These are phyloP conservation scores for Phyllostachys edulis DNA, from an alignment of 176 grass and related monocot genomes.

Conservation along the genomic window DNA sequence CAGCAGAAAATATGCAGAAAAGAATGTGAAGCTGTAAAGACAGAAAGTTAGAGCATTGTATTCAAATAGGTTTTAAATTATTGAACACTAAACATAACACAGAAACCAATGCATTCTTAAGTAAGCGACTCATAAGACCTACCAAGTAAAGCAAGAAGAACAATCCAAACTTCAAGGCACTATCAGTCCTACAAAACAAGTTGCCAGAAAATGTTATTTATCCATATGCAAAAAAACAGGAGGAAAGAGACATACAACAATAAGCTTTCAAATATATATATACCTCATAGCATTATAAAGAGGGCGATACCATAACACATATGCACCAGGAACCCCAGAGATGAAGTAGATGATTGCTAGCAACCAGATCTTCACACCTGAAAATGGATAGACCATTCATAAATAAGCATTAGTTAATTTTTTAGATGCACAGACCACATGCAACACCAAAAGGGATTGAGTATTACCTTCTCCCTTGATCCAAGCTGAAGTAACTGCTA, in stretches of 20 bases:
- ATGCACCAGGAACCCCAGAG: constrained; percentile 92
- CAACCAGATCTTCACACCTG: constrained; percentile 97
- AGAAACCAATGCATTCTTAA: constrained; percentile 24
- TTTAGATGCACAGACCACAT: constrained; percentile 6
- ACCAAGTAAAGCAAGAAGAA: constrained; percentile 96
- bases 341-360: constrained; percentile 98
- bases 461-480: constrained; percentile 85
- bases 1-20: constrained; percentile 81
- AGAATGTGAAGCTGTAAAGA: constrained; percentile 75
- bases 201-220: constrained; percentile 27
- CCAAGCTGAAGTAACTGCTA: constrained; percentile 97
- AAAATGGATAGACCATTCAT: constrained; percentile 22
- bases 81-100: constrained; percentile 24
- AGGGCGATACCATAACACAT: constrained; percentile 95
- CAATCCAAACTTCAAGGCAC: constrained; percentile 87
- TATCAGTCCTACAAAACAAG: constrained; percentile 86
- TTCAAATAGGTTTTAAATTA: neutral
- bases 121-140: constrained; percentile 16
- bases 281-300: constrained; percentile 99
- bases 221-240: constrained; percentile 7
- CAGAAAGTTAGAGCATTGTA: constrained; percentile 8
- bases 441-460: constrained; percentile 3
- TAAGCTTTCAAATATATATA: constrained; percentile 21
- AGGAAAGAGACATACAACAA: neutral
- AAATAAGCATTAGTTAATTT: constrained; percentile 19